Evolutionary conservation across 202 grass and related monocot genomes (phyloP), one percentile per base, ranked within the genome.

Genomic region (Hordeum pubiflorum): DNA sequence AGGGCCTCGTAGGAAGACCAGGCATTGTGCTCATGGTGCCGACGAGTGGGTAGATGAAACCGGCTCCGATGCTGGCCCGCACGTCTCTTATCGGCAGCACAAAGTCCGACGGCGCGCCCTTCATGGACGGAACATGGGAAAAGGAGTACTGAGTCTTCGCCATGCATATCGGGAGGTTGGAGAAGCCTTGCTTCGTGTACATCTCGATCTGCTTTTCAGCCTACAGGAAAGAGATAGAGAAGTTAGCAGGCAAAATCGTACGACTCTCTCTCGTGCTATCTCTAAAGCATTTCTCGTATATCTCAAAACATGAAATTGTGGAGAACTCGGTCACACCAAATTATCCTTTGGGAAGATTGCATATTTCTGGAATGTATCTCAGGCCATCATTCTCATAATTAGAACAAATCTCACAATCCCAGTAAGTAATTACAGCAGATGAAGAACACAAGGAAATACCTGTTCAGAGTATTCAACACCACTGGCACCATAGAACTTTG

Each of bases 1-100:
- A 95, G 61, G 96, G 96, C 12, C 96, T 94, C 8, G 96, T 99
- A 24, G 96, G 92, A 27, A 99, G 96, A 2, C 92, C 96, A 11
- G 96, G 92, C 92, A 99, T 99, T 2, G 92, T 96, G 66, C 96
- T 99, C 92, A 99, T 96, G 6, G 92, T 93, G 62, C 96, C 92
- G 0, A 99, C 96, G 1, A 99, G 96, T 0, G 96, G 96, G 75
- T 93, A 96, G 50, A 99, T 93, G 85, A 99, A 99, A 15, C 96
- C 92, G 9, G 96, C 90, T 17, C 96, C 96, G 0, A 96, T 99
- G 76, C 90, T 99, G 14, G 96, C 92, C 72, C 96, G 81, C 18
- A 96, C 89, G 34, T 99, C 96, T 33, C 96, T 91, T 69, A 99
- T 93, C 0, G 96, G 96, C 3, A 99, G 86, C 36, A 91, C 88